Percentiles rank a stretch among this genome's conserved stretches.
Conservation (phyloP, 139 green algal genomes). For the Trebouxia sp. region DNA sequence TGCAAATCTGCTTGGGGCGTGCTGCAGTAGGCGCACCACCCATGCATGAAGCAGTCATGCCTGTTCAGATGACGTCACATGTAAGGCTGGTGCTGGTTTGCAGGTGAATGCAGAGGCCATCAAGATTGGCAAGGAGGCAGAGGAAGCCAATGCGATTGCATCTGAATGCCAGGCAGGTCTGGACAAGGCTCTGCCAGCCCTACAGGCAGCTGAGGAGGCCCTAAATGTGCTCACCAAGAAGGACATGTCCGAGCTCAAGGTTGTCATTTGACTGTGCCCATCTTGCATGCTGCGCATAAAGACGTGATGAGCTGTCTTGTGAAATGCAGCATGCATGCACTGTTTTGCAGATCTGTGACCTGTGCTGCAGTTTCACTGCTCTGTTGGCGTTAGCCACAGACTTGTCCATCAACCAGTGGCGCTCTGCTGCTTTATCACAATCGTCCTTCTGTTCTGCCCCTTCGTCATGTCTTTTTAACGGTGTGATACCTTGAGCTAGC, state of each 20-base stretch:
- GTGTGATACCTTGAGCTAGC: too few species aligned
- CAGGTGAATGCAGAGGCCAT: slow-evolving; percentile 80
- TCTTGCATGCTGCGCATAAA: neutral
- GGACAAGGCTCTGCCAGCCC: slow-evolving; percentile 52
- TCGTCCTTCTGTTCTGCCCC: too few species aligned
- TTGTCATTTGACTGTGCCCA: slow-evolving; percentile 33
- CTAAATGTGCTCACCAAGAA: slow-evolving; percentile 56
- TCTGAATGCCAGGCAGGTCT: slow-evolving; percentile 51
- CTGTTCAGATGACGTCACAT: neutral
- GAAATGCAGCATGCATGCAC: neutral
- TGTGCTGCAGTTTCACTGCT: too few species aligned
- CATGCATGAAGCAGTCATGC: too few species aligned
- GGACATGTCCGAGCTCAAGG: slow-evolving; percentile 61
- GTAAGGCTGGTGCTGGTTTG: neutral
- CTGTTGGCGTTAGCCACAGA: too few species aligned
- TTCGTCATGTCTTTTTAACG: too few species aligned
- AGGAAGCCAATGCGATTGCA: slow-evolving; percentile 46
- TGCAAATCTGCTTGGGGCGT: too few species aligned
- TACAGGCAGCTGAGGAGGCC: slow-evolving; percentile 52
- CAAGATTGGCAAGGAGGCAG: slow-evolving; percentile 59
- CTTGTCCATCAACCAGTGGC: too few species aligned
- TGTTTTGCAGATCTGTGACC: too few species aligned
- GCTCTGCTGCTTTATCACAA: too few species aligned
- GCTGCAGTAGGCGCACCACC: too few species aligned
- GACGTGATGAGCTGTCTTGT: too few species aligned